Evolutionary conservation across 108 stramenopile genomes (phyloP).

Genomic region (Aurantiochytrium sp.): DNA sequence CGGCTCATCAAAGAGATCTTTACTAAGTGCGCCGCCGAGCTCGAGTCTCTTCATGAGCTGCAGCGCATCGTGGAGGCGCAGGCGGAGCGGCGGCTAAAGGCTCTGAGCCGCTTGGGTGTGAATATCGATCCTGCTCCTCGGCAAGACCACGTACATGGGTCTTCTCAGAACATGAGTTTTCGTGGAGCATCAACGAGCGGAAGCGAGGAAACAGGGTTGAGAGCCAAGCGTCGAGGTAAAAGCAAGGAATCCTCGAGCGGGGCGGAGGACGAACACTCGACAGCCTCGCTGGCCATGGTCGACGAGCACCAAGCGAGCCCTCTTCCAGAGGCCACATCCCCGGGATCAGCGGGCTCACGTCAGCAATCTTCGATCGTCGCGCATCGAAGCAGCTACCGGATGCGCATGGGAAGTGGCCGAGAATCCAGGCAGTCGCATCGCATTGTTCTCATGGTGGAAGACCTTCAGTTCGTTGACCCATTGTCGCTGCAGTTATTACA

Average conservation of each 20-base stretch:
- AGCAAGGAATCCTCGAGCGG: background rate
- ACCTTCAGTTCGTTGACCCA: background rate
- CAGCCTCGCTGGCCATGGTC: background rate
- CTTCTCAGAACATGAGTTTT: background rate
- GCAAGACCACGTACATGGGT: background rate
- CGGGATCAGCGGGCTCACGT: background rate
- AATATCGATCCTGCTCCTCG: background rate
- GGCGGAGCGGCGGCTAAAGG: background rate
- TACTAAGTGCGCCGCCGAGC: background rate
- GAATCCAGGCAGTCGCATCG: background rate
- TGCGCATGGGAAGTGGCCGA: background rate
- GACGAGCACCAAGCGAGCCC: background rate
- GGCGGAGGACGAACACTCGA: background rate
- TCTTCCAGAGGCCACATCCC: background rate
- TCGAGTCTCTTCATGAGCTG: background rate
- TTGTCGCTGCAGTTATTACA: background rate
- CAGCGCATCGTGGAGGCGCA: background rate
- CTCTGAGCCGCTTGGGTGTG: background rate
- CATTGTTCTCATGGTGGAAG: background rate
- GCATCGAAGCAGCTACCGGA: background rate
- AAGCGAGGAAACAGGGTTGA: background rate
- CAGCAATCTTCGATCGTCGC: too few relatives aligned
- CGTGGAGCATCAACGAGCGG: background rate
- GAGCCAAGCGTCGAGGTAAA: background rate
- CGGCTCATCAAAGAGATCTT: slow-evolving; percentile 12